Percentiles rank a stretch among this genome's conserved stretches.
phyloP scores from a whole-genome alignment of 345 rosid genomes.

The Eucalyptus marginata region DNA sequence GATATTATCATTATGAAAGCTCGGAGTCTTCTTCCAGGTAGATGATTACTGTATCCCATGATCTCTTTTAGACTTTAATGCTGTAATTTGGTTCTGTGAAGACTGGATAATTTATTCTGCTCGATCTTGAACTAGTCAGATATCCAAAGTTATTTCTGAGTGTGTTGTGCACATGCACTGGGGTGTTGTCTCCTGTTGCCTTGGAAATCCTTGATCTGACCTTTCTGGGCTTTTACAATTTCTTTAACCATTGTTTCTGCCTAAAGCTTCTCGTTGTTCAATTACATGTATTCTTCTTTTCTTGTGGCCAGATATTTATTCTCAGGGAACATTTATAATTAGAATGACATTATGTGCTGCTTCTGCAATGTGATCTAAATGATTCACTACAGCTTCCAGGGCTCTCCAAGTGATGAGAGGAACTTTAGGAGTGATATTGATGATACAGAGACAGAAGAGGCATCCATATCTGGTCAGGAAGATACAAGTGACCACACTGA shows the following conservation, averaged over 20 bases:
- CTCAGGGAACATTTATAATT: not conserved
- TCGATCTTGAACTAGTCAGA: not conserved
- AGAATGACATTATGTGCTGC: not conserved
- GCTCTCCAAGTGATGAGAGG: slow-evolving; percentile 63
- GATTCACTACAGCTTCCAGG: slow-evolving; percentile 50
- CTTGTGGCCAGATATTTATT: not conserved
- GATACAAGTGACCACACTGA: slow-evolving; percentile 49
- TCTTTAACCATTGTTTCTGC: not conserved
- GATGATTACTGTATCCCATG: not conserved
- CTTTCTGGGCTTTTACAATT: not conserved
- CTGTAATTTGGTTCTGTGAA: not conserved
- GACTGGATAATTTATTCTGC: not conserved
- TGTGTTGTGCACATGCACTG: not conserved
- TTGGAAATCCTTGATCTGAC: not conserved
- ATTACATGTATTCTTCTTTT: not conserved
- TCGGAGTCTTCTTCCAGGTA: slow-evolving; percentile 81
- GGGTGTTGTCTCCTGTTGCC: not conserved
- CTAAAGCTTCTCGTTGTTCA: not conserved
- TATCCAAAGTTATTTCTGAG: not conserved
- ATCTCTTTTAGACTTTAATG: not conserved
- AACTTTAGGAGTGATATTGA: slow-evolving; percentile 49
- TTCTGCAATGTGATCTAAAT: not conserved
- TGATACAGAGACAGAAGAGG: slow-evolving; percentile 74
- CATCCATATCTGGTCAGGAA: slow-evolving; percentile 85
- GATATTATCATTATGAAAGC: slow-evolving; percentile 64